Base-by-base conservation (phyloP, 129 eudicot species). In the Logfia minima region DNA sequence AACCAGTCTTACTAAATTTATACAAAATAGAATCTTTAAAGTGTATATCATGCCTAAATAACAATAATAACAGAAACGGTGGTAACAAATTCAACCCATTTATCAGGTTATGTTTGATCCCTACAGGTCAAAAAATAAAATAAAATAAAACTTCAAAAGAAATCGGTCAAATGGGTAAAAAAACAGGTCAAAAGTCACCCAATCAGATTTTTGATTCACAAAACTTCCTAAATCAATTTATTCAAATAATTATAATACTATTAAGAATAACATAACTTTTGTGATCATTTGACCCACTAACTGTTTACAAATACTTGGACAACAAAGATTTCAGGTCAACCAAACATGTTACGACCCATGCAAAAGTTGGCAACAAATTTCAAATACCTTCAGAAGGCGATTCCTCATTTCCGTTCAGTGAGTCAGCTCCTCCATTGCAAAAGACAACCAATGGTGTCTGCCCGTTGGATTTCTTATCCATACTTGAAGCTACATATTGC, bases 311-410 rank as follows among this genome's bases (percentile, higher is more conserved):
- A 43, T 48, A 48, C 17, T 48, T 3, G n/a, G n/a, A 48, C 6
- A 48, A 48, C 55, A 48, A 48, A 1, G 11, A 48, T 48, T 48
- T 48, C 18, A 48, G 55, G 55, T 48, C 55, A 48, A 13, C n/a
- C 55, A 48, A 13, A 48, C 18, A 45, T 48, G 55, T 48, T 14
- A 48, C 55, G 4, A 41, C 48, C 14, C 14, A 6, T 48, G 55
- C 55, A 13, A 13, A 48, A 48, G 55, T n/a, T 48, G 55, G 55
- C 55, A 48, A 48, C 4, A 48, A 3, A 48, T 5, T 14, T 43
- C 11, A 71, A 83, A 45, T 86, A 93, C 98, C 81, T 65, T 94
- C 98, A 81, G 96, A 84, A 71, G 62, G 79, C 32, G 83, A 81
- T 45, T 81, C 75, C 53, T 83, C 90, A 56, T 64, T 23, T 61